Conservation (phyloP, 805 yeast species). For the Debaryomyces hansenii region DNA sequence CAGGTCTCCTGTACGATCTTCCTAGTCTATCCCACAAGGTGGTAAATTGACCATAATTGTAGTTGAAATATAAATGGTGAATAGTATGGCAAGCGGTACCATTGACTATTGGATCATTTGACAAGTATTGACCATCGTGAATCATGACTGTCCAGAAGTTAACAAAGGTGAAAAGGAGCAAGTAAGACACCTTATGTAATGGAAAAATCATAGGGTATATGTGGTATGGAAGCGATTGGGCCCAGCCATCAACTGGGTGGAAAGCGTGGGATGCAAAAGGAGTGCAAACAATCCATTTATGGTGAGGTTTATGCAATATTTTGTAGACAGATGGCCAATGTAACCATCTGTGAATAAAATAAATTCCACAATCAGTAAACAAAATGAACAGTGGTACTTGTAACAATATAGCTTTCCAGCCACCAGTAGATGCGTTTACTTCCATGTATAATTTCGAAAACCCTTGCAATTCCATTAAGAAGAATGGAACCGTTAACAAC, state of each 20-base stretch:
- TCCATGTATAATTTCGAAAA: slow-evolving; percentile 75
- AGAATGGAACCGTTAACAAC: slow-evolving; percentile 84
- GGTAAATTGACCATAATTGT: slow-evolving; percentile 97
- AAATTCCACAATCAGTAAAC: slow-evolving; percentile 93
- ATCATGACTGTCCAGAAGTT: slow-evolving; percentile 99
- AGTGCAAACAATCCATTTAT: slow-evolving; percentile 98
- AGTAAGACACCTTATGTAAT: slow-evolving; percentile 80
- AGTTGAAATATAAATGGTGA: slow-evolving; percentile 95
- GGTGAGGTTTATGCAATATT: slow-evolving; percentile 92
- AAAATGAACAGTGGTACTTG: slow-evolving; percentile 81
- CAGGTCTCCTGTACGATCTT: slow-evolving; percentile 90
- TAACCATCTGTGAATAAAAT: slow-evolving; percentile 86
- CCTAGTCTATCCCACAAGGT: slow-evolving; percentile 98
- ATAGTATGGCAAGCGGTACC: slow-evolving; percentile 99
- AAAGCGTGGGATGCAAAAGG: slow-evolving; percentile 98
- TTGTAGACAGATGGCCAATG: slow-evolving; percentile 93
- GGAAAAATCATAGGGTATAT: slow-evolving; percentile 90
- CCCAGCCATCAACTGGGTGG: slow-evolving; percentile 97
- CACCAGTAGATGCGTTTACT: slow-evolving; percentile 62
- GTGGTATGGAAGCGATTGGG: slow-evolving; percentile 92
- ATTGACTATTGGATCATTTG: slow-evolving; percentile 89
- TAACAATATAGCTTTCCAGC: slow-evolving; percentile 59
- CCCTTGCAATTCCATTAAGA: slow-evolving; percentile 79
- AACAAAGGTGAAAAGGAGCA: slow-evolving; percentile 82
- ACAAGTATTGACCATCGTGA: slow-evolving; percentile 95